These are phyloP conservation scores for Chaetomium olivaceum DNA, from an alignment of 2,329 filamentous ascomycete genomes.

Conservation along the genomic window DNA sequence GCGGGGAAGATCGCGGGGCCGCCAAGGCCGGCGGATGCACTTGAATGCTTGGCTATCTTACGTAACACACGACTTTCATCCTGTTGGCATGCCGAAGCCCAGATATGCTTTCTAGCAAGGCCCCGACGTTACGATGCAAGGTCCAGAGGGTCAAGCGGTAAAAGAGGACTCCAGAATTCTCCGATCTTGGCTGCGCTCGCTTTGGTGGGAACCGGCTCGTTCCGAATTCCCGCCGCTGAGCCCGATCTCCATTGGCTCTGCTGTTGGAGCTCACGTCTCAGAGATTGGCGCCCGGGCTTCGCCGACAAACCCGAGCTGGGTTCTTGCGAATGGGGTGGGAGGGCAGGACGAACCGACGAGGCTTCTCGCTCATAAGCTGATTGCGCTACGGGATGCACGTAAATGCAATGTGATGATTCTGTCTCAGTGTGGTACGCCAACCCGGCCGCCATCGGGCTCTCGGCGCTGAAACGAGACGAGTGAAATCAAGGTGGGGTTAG, in stretches of 20 bases:
- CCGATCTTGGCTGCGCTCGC: not conserved
- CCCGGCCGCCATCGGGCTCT: not conserved
- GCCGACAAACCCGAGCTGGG: not conserved
- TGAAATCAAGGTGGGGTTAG: not conserved
- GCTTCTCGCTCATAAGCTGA: not conserved
- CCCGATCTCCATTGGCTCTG: not conserved
- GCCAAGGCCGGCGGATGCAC: not conserved
- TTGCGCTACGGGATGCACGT: constrained; percentile 6
- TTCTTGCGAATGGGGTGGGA: not conserved
- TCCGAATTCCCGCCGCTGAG: not conserved
- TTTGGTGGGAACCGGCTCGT: not conserved
- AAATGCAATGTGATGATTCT: constrained; percentile 9
- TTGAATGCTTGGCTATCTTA: constrained; percentile 1
- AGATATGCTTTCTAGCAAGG: not conserved
- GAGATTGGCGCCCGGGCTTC: not conserved
- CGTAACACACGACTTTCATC: constrained; percentile 3
- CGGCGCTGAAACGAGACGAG: not conserved
- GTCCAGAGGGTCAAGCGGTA: not conserved
- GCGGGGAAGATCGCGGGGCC: constrained; percentile 14
- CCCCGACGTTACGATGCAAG: not conserved
- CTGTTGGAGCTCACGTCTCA: not conserved
- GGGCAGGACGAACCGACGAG: not conserved
- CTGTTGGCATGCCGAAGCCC: not conserved
- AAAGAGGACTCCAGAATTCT: not conserved
- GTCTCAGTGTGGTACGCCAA: not conserved